Evolutionary conservation across 768 basidiomycete genomes (phyloP), one percentile per base, ranked within the genome.

Genomic region (Scleroderma bovista): DNA sequence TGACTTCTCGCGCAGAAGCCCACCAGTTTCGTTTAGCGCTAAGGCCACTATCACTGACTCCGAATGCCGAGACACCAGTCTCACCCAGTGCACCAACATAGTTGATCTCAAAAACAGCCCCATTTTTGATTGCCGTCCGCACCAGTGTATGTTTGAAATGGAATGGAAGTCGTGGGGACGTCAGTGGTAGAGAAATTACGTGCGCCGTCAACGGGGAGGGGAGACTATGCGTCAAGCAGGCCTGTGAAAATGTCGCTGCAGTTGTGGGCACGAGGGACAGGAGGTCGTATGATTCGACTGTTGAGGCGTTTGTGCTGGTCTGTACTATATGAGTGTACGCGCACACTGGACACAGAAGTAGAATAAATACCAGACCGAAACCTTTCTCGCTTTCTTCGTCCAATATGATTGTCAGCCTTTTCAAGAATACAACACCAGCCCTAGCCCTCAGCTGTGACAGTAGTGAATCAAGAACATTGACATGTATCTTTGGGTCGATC

Each of bases 311-410:
- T n/a, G 80, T 77, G 50, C 81, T 84, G 7, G 82, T 85, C 91
- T 93, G 60, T 3, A 13, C n/a, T 42, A 42, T 16, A 40, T 6
- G 26, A 12, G 37, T 23, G 32, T 9, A 17, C 11, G 26, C 45
- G 47, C 36, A 31, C 34, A 31, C 37, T 37, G 43, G 16, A 36
- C 11, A 10, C n/a, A 32, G 20, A 6, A 1, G 15, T 10, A 29
- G 36, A 39, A 43, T 26, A 68, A 75, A 55, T 50, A 92, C 88
- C 63, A 92, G 63, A 26, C 89, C 88, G 58, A 88, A 86, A 1
- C 90, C 87, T 63, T 89, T 91, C 63, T 92, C 88, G 59, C 90
- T 91, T 37, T 84, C 86, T 58, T 89, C 81, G 53, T 91, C 85
- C 9, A 92, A 74, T 11, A 87, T 72, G 44, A 93, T 83, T n/a